Base-by-base conservation (phyloP, 345 rosid genomes). In the Cardamine chenopodiifolia region DNA sequence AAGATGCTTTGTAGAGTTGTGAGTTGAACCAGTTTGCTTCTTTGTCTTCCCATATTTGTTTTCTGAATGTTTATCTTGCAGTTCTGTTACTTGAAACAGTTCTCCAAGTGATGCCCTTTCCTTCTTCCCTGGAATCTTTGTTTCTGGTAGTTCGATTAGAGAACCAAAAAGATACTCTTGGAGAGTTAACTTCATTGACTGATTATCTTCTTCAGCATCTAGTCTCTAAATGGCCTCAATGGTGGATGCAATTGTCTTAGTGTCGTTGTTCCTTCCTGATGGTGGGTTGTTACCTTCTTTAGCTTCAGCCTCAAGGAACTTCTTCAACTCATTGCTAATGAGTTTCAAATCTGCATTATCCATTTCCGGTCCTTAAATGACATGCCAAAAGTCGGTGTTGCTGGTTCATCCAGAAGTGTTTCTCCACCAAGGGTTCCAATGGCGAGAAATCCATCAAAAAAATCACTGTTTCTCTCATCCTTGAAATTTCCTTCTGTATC, bases 341-440 rank as follows among this genome's bases (percentile, higher is more conserved):
- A 80, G 75, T 73, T 85, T 86, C 83, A 93, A 77, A 64, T 89
- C 85, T 65, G 70, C 63, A 42, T 81, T 71, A 62, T 79, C 82
- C 48, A 81, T 81, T 6, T 64, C 59, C 8, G 76, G 73, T 87
- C 84, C 75, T 78, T 88, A 78, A 67, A 50, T 66, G 88, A 60
- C 63, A 74, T 62, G 66, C 89, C 73, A 77, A 93, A 86, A 71
- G 92, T 87, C 40, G 98, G 96, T 8, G 97, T 90, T 75, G 76
- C 83, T 19, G 90, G 86, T 63, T 82, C 91, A 29, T 84, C 83
- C 64, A 71, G 65, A 63, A 63, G 62, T 66, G 80, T 80, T 70
- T 84, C 86, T 49, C 79, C 82, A 56, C 98, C 98, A 70, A 93
- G 88, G 70, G 97, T 89, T 81, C 98, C 98, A 75, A 93, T 89